These are phyloP conservation scores for Aspergillus fumigatus DNA, from an alignment of 2,329 filamentous ascomycete species.

Conservation along the genomic window DNA sequence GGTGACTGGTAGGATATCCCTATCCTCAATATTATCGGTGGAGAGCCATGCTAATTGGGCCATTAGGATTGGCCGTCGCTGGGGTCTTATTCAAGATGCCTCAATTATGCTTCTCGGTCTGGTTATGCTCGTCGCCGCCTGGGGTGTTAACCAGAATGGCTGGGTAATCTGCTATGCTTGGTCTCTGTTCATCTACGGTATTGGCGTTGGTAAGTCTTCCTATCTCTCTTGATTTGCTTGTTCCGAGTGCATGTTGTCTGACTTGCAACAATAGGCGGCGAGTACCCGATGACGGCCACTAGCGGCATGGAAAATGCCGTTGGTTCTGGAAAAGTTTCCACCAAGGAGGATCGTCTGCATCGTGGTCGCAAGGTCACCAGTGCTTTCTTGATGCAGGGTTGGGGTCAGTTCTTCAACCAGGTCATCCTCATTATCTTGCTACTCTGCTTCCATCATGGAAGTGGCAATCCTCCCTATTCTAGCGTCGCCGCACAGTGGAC, in stretches of 20 bases:
- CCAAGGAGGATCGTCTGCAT: slow-evolving; percentile 87
- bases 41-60: slow-evolving; percentile 3
- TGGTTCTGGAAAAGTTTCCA: slow-evolving; percentile 80
- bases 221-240: background rate
- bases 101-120: slow-evolving; percentile 91
- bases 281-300: slow-evolving; percentile 96
- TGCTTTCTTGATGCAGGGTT: slow-evolving; percentile 97
- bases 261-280: slow-evolving; percentile 60
- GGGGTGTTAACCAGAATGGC: slow-evolving; percentile 80
- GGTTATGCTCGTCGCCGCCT: slow-evolving; percentile 84
- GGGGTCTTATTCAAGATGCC: slow-evolving; percentile 93
- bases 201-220: slow-evolving; percentile 44
- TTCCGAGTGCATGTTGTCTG: background rate
- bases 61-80: slow-evolving; percentile 77
- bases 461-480: slow-evolving; percentile 72
- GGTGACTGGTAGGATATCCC: slow-evolving; percentile 56
- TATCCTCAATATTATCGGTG: background rate
- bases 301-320: slow-evolving; percentile 90
- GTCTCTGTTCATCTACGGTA: slow-evolving; percentile 87
- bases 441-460: slow-evolving; percentile 80
- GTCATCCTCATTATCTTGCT: slow-evolving; percentile 80
- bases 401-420: slow-evolving; percentile 96
- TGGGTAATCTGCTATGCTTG: slow-evolving; percentile 98
- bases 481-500: slow-evolving; percentile 77
- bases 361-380: slow-evolving; percentile 93